Base-by-base conservation (phyloP, 1,284 basidiomycete genomes). In the Moesziomyces globuligerus region DNA sequence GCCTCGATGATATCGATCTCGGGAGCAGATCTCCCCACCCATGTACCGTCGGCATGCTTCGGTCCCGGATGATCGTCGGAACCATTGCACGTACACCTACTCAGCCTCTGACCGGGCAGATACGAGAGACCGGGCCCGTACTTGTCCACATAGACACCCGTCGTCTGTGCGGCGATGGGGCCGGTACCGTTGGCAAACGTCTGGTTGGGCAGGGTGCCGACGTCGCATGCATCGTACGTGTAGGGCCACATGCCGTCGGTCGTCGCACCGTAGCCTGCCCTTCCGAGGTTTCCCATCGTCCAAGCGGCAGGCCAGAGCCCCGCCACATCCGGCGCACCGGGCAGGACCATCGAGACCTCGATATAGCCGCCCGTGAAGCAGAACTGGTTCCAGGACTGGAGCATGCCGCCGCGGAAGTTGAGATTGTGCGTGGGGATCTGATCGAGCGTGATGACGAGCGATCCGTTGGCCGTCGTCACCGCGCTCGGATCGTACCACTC, bases 1-100 rank as follows among this genome's bases (percentile, higher is more conserved):
- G 90, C 90, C 81, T 92, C 91, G 58, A 92, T 86, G 37, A 92
- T 84, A 83, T 92, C 91, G 55, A 95, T 93, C 83, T 94, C 92
- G 6, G 92, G 93, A 0, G 92, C 91, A 0, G 89, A 86, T 28
- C 93, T 87, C 3, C 74, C 81, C 13, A 74, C 71, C 54, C 55
- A 78, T 0, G 71, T 49, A 3, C 80, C 80, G 34, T 81, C 76
- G 18, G 59, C 28, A 18, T 71, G 59, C 23, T 43, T 48, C 3
- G 77, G 80, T 2, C 81, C 81, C 3, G 81, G 81, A 36, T 82
- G 81, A 51, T 81, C 80, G 25, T 55, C 64, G 10, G 62, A 51
- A 28, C 52, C 51, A 17, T 37, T 21, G 48, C 81, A 81, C 13
- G 81, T 81, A 50, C 81, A 82, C 21, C 74, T 36, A 41, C 68